Base-by-base conservation (phyloP, 2,329 filamentous ascomycete genomes). In the Ophiostoma fasciatum region DNA sequence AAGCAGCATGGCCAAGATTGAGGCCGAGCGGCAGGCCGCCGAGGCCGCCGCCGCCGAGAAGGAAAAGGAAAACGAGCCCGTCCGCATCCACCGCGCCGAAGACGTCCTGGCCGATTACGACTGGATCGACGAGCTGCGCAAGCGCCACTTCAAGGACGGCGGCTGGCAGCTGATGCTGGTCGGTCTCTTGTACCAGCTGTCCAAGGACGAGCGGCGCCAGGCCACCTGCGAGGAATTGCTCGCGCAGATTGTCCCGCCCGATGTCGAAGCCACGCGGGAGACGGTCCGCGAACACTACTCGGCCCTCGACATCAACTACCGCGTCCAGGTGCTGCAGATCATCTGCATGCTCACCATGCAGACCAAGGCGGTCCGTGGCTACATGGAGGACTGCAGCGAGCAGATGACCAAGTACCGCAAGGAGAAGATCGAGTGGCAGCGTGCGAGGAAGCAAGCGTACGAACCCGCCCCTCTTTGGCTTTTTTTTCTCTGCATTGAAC, bases 331-430 rank as follows among this genome's bases (percentile, higher is more conserved):
- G 17, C 65, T 98, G 31, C 81, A 94, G 52, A 79, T 92, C 25
- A 72, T 94, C 38, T 84, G 83, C 53, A 77, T 88, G 63, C 64
- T 96, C 42, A 87, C 82, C 2, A 68, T 87, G 38, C 79, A 85
- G 49, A 94, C 90, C 0, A 87, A 84, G 52, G 77, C 81, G 3
- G 72, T 96, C 46, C 78, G 88, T 36, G 78, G 74, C 13, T 93
- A 92, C 52, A 80, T 98, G 65, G 84, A 94, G 46, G 79, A 88
- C 43, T 93, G 87, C 58, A 84, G 81, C 45, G 82, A 88, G 51
- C 82, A 84, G 36, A 94, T 96, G 87, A 98, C 90, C 2, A 74
- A 77, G 37, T 84, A 92, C 51, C 78, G 90, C 33, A 98, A 98
- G 57, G 82, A 92, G 53, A 94, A 94, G 61, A 94, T 94, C 42